A percentile compares a stretch with the other conserved stretches of the same genome.
phyloP scores from a whole-genome alignment of 2,329 filamentous ascomycete species.

The Thielaviopsis punctulata region DNA sequence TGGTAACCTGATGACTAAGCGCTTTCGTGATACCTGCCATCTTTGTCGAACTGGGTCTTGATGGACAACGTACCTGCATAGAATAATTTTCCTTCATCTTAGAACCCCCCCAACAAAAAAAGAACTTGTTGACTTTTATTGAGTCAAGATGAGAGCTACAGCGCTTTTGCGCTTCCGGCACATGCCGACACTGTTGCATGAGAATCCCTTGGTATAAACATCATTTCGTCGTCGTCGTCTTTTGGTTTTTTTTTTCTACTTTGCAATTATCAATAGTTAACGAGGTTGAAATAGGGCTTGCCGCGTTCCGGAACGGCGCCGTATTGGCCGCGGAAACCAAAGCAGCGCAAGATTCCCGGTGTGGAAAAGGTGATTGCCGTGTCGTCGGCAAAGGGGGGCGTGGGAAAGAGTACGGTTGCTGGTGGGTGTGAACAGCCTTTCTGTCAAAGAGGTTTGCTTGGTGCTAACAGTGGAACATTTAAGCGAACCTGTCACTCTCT shows the following conservation, averaged over 20 bases:
- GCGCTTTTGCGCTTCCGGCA: constrained; percentile 24
- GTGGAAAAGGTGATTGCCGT: constrained; percentile 92
- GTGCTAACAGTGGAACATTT: too few species aligned
- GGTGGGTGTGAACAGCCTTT: constrained; percentile 39
- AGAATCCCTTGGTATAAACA: constrained; percentile 60
- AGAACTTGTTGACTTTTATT: background rate
- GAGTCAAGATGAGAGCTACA: constrained; percentile 17
- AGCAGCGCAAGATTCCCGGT: constrained; percentile 62
- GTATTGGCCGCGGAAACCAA: constrained; percentile 54
- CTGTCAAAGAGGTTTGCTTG: too few species aligned
- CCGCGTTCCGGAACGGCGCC: constrained; percentile 50
- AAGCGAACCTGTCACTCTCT: constrained; percentile 70
- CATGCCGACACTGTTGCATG: constrained; percentile 37
- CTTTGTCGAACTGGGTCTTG: background rate
- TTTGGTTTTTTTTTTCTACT: background rate
- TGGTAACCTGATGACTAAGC: background rate
- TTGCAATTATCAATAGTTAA: background rate
- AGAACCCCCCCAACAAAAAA: background rate
- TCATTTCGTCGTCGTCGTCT: too few species aligned
- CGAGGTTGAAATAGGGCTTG: constrained; percentile 45
- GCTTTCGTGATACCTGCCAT: background rate
- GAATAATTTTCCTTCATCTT: background rate
- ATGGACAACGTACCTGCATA: background rate
- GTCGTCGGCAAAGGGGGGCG: constrained; percentile 93
- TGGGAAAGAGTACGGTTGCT: constrained; percentile 88